A percentile compares a stretch with the other conserved stretches of the same genome.
Evolutionary conservation across 2,329 filamentous ascomycete species (phyloP).

Genomic region (Alternaria sp.): DNA sequence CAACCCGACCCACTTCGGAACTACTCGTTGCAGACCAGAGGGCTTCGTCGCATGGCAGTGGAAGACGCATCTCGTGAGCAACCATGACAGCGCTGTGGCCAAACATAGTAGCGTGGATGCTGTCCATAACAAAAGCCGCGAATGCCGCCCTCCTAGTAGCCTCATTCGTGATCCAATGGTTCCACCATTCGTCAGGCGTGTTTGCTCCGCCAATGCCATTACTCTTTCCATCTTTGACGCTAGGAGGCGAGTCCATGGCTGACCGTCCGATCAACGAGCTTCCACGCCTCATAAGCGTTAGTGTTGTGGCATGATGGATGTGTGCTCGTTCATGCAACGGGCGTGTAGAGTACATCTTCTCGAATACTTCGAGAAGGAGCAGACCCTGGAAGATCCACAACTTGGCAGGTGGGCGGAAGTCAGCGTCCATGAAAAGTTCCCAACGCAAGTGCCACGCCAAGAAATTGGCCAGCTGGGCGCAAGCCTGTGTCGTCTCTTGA

Average conservation of each 20-base stretch:
- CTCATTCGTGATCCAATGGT: conserved; percentile 94
- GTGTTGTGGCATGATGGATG: conserved; percentile 94
- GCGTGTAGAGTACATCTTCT: conserved; percentile 97
- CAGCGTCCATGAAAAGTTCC: conserved; percentile 91
- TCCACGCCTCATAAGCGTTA: conserved; percentile 93
- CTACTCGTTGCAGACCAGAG: conserved; percentile 92
- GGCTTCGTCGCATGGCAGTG: conserved; percentile 89
- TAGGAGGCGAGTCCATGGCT: conserved; percentile 83
- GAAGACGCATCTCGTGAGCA: conserved; percentile 90
- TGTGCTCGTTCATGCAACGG: conserved; percentile 93
- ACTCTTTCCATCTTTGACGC: conserved; percentile 68
- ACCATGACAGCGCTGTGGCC: conserved; percentile 97
- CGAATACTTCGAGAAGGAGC: conserved; percentile 87
- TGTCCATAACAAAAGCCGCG: conserved; percentile 93
- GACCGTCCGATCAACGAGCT: conserved; percentile 89
- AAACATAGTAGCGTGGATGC: conserved; percentile 97
- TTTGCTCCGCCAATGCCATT: conserved; percentile 61
- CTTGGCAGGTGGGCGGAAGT: conserved; percentile 91
- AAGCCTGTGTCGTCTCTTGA: conserved; percentile 74
- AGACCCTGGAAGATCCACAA: conserved; percentile 95
- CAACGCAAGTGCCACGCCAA: conserved; percentile 92
- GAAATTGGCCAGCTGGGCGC: conserved; percentile 87
- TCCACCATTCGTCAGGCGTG: conserved; percentile 90
- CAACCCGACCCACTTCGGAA: conserved; percentile 83
- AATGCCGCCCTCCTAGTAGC: conserved; percentile 89